Evolutionary conservation across 352 stramenopile genomes (phyloP).

Genomic region (Phytophthora rubi): DNA sequence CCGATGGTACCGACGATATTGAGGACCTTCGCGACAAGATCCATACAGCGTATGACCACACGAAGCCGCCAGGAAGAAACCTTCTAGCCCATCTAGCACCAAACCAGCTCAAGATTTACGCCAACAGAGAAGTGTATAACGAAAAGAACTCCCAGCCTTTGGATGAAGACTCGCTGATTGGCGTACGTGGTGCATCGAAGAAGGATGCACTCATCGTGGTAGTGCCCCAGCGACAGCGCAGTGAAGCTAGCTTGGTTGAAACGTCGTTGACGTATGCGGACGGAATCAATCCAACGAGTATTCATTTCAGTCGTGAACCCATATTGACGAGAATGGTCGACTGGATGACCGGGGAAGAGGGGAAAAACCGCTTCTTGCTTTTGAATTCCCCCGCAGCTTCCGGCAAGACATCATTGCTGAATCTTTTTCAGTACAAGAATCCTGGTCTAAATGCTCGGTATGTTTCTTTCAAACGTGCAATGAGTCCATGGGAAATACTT

Average conservation of each 20-base stretch:
- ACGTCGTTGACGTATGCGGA: background rate
- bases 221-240: background rate
- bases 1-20: background rate
- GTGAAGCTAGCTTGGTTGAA: background rate
- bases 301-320: background rate
- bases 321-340: slow-evolving; percentile 14
- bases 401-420: slow-evolving; percentile 10
- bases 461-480: background rate
- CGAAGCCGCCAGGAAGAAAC: background rate
- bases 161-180: background rate
- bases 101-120: background rate
- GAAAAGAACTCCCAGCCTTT: background rate
- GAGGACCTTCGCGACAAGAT: background rate
- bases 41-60: background rate
- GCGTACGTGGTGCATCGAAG: too few relatives aligned
- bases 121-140: background rate
- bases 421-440: slow-evolving; percentile 4
- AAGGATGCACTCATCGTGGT: background rate
- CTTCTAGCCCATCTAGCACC: background rate
- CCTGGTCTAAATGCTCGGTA: background rate
- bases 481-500: background rate
- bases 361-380: slow-evolving; percentile 13
- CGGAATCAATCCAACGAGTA: too few relatives aligned
- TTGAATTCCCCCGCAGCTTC: slow-evolving; percentile 13
- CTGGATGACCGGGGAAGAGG: slow-evolving; percentile 5